A percentile compares a stretch with the other conserved stretches of the same genome.
These are phyloP conservation scores for Hanseniaspora jakobsenii DNA, from an alignment of 805 yeast genomes.

Conservation along the genomic window DNA sequence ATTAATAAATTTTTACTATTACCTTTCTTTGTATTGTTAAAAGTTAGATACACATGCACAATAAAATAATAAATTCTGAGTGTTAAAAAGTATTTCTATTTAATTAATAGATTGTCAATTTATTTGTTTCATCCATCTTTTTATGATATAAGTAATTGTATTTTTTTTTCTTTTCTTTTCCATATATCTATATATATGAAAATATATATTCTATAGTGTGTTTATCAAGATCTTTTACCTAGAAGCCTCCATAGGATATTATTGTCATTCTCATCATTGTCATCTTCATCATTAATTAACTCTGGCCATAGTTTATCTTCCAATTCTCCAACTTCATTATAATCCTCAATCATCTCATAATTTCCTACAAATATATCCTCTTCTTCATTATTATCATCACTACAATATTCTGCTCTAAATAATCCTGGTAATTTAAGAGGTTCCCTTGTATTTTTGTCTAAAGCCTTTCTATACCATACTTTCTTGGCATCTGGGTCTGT, in stretches of 20 bases:
- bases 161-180: neutral
- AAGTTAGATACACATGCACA: too few relatives aligned
- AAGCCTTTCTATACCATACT: slow-evolving; percentile 55
- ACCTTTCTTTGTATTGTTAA: too few relatives aligned
- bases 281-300: neutral
- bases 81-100: too few relatives aligned
- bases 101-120: too few relatives aligned
- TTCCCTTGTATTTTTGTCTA: slow-evolving; percentile 37
- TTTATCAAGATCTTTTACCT: slow-evolving; percentile 3
- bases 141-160: too few relatives aligned
- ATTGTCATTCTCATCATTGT: slow-evolving; percentile 2
- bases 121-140: too few relatives aligned
- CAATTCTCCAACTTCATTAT: slow-evolving; percentile 65
- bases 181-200: neutral
- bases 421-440: slow-evolving; percentile 59
- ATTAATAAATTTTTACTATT: too few relatives aligned
- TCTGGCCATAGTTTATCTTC: slow-evolving; percentile 25
- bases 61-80: too few relatives aligned
- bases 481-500: slow-evolving; percentile 78
- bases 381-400: slow-evolving; percentile 54
- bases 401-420: slow-evolving; percentile 42
- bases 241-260: slow-evolving; percentile 9
- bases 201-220: neutral
- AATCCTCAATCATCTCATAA: slow-evolving; percentile 75
- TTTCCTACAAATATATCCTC: slow-evolving; percentile 44